A percentile compares a stretch with the other conserved stretches of the same genome.
Evolutionary conservation across 331 rosid species (phyloP).

Genomic region (Arachis monticola): DNA sequence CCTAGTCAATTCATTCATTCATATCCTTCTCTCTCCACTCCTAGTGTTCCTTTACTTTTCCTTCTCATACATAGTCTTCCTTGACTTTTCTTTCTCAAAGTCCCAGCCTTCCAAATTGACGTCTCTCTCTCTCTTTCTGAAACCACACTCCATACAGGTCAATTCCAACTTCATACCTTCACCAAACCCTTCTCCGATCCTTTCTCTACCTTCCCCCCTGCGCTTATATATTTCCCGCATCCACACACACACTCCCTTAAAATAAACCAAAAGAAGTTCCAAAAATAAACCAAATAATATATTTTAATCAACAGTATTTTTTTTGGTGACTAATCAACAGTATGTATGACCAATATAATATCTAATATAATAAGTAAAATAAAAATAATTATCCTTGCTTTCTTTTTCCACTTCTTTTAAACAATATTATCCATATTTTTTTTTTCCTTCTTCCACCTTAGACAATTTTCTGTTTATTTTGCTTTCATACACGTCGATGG

Average conservation of each 20-base stretch:
- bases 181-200: neutral
- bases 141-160: slow-evolving; percentile 21
- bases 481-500: slow-evolving; percentile 67
- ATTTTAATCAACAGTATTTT: neutral
- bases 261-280: slow-evolving; percentile 38
- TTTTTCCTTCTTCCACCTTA: neutral
- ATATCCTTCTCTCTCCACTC: slow-evolving; percentile 7
- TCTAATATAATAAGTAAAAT: neutral
- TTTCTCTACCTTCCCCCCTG: neutral
- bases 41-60: slow-evolving; percentile 4
- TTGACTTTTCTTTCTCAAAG: slow-evolving; percentile 55
- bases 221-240: slow-evolving; percentile 5
- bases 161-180: slow-evolving; percentile 32
- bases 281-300: neutral
- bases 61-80: neutral
- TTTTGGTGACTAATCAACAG: neutral
- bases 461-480: neutral
- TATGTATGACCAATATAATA: slow-evolving; percentile 6
- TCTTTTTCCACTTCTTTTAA: slow-evolving; percentile 49
- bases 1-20: no score
- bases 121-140: slow-evolving; percentile 24
- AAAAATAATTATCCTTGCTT: slow-evolving; percentile 61
- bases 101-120: slow-evolving; percentile 43
- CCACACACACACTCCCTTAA: slow-evolving; percentile 39
- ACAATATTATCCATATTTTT: slow-evolving; percentile 25